Conservation (phyloP, 75 land plant genomes). For the Picea glauca region DNA sequence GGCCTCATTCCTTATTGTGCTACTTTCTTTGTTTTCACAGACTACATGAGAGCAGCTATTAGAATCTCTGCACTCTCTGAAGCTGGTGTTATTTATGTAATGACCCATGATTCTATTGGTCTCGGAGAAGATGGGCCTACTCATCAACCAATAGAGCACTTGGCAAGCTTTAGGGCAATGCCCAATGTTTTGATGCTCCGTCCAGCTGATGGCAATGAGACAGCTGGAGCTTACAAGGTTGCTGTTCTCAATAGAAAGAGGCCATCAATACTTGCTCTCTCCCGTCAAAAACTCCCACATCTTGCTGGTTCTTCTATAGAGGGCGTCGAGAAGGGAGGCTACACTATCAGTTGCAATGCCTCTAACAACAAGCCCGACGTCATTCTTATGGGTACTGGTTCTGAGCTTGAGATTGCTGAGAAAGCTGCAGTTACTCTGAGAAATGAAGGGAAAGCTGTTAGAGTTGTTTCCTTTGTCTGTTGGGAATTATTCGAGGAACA, state of each 20-base stretch:
- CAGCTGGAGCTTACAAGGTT: constrained; percentile 83
- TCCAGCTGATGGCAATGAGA: constrained; percentile 86
- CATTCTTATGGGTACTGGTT: constrained; percentile 81
- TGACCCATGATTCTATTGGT: constrained; percentile 94
- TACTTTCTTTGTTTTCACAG: constrained; percentile 88
- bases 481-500: constrained; percentile 79
- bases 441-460: constrained; percentile 63
- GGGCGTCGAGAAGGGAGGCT: constrained; percentile 69
- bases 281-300: constrained; percentile 78
- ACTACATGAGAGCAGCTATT: constrained; percentile 78
- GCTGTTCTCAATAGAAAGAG: constrained; percentile 51
- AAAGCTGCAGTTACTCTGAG: constrained; percentile 59
- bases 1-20: constrained; percentile 85
- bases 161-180: constrained; percentile 78
- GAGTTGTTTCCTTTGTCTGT: constrained; percentile 71
- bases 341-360: constrained; percentile 64
- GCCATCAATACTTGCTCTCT: constrained; percentile 72
- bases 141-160: constrained; percentile 89
- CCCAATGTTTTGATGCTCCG: constrained; percentile 75
- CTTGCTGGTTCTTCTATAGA: constrained; percentile 71
- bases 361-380: constrained; percentile 61
- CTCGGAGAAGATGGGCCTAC: constrained; percentile 92
- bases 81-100: constrained; percentile 83
- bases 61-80: constrained; percentile 68
- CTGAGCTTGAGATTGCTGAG: constrained; percentile 80